Conservation (phyloP, 2,329 filamentous ascomycete genomes). For the Stemphylium lycopersici region DNA sequence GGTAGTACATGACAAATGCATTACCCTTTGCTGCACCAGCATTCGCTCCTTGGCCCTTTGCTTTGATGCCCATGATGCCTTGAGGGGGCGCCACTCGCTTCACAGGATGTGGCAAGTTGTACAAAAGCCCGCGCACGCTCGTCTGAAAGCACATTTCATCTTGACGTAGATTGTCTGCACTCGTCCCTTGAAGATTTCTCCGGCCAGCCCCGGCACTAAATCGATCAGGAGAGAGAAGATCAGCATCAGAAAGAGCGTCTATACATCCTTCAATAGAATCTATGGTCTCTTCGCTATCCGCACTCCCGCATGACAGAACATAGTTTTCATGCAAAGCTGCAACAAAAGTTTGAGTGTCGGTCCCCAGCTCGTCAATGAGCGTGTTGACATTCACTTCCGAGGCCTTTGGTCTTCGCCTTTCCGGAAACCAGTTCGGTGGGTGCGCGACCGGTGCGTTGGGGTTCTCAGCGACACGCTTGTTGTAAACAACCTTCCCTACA, state of each 20-base stretch:
- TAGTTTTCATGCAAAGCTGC: conserved; percentile 95
- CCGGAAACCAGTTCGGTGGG: conserved; percentile 55
- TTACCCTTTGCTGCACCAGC: conserved; percentile 55
- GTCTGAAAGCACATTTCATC: conserved; percentile 95
- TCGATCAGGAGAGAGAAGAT: conserved; percentile 78
- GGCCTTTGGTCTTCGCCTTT: conserved; percentile 51
- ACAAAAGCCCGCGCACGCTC: conserved; percentile 83
- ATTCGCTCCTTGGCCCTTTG: conserved; percentile 31
- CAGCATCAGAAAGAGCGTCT: conserved; percentile 83
- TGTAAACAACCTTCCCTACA: conserved; percentile 94
- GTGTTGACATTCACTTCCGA: conserved; percentile 62
- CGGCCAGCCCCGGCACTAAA: conserved; percentile 65
- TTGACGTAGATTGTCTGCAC: conserved; percentile 78
- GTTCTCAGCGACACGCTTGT: conserved; percentile 72
- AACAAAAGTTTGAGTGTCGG: conserved; percentile 88
- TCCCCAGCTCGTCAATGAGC: conserved; percentile 91
- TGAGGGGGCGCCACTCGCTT: conserved; percentile 60
- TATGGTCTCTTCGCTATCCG: conserved; percentile 66
- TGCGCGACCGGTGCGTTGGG: conserved; percentile 44
- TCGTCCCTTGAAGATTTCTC: conserved; percentile 56
- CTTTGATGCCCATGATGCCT: conserved; percentile 45
- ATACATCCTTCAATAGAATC: conserved; percentile 86
- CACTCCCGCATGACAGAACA: conserved; percentile 75
- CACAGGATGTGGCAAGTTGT: conserved; percentile 84
- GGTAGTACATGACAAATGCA: conserved; percentile 90